Conservation (phyloP, 2,329 filamentous ascomycete species). For the Ophiostoma populinum region DNA sequence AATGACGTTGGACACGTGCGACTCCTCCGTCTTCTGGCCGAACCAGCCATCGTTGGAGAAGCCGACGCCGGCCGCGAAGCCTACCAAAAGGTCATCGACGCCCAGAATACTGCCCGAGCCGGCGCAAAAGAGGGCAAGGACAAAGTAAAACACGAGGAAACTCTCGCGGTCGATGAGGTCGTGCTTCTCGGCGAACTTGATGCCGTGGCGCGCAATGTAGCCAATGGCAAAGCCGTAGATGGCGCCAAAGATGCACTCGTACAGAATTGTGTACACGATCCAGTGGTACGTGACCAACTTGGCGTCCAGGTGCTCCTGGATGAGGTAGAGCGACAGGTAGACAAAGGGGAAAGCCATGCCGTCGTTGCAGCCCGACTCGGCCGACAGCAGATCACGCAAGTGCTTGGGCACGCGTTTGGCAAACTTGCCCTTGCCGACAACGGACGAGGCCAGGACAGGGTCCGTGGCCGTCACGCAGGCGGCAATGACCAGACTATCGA, state of each 20-base stretch:
- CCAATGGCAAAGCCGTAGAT: slow-evolving; percentile 76
- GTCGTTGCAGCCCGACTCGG: slow-evolving; percentile 96
- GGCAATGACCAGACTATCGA: slow-evolving; percentile 72
- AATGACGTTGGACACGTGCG: slow-evolving; percentile 97
- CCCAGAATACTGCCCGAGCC: slow-evolving; percentile 84
- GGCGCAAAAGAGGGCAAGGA: slow-evolving; percentile 85
- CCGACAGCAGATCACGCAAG: slow-evolving; percentile 83
- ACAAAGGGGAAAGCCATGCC: slow-evolving; percentile 99
- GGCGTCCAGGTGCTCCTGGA: slow-evolving; percentile 58
- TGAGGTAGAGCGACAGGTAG: slow-evolving; percentile 79
- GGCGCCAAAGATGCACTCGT: slow-evolving; percentile 89
- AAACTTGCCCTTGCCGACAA: slow-evolving; percentile 97
- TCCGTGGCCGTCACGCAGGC: slow-evolving; percentile 96
- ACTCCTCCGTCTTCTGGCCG: slow-evolving; percentile 92
- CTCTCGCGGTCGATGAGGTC: slow-evolving; percentile 90
- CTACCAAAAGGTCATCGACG: slow-evolving; percentile 83
- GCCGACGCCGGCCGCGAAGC: slow-evolving; percentile 89
- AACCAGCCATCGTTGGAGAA: slow-evolving; percentile 99
- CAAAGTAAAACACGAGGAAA: slow-evolving; percentile 97
- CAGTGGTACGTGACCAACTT: slow-evolving; percentile 63
- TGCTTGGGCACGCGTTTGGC: slow-evolving; percentile 95
- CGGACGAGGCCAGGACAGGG: slow-evolving; percentile 88
- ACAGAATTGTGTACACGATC: slow-evolving; percentile 77
- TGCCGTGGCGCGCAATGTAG: slow-evolving; percentile 78
- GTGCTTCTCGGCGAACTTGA: slow-evolving; percentile 69